phyloP scores from a whole-genome alignment of 2,329 filamentous ascomycete species.

The Ascochyta fabae region DNA sequence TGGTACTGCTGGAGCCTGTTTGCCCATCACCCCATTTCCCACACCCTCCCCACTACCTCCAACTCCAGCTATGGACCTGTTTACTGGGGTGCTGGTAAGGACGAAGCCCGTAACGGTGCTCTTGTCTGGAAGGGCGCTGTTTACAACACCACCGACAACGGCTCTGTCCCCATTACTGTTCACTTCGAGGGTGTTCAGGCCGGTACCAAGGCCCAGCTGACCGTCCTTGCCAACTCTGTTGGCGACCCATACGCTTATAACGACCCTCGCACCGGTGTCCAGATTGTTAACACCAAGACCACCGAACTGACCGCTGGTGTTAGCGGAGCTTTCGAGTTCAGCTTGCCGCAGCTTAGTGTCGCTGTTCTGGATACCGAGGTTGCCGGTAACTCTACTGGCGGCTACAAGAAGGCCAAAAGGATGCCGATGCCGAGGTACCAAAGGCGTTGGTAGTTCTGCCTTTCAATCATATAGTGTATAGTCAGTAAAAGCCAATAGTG shows the following conservation, averaged over 20 bases:
- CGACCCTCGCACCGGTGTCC: constrained; percentile 55
- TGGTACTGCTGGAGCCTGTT: constrained; percentile 52
- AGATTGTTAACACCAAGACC: constrained; percentile 44
- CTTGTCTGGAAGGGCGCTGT: constrained; percentile 56
- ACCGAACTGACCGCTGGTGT: constrained; percentile 38
- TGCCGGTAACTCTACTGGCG: constrained; percentile 6
- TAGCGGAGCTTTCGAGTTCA: constrained; percentile 60
- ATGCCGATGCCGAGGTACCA: constrained; percentile 12
- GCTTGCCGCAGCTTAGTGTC: constrained; percentile 62
- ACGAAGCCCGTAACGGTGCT: constrained; percentile 37
- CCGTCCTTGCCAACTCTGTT: constrained; percentile 53
- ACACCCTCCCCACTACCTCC: constrained; percentile 52
- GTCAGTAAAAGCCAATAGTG: not conserved
- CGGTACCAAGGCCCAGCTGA: constrained; percentile 45
- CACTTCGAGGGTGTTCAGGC: constrained; percentile 38
- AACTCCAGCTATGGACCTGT: constrained; percentile 50
- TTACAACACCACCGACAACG: constrained; percentile 54
- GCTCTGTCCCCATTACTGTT: constrained; percentile 30
- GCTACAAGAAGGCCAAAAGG: constrained; percentile 17
- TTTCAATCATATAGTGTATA: not conserved
- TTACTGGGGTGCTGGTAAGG: constrained; percentile 56
- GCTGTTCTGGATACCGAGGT: constrained; percentile 58
- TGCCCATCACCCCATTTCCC: constrained; percentile 51
- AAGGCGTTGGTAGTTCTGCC: constrained; percentile 3
- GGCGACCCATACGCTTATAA: constrained; percentile 50